Percentiles rank a stretch among this genome's conserved stretches.
These are phyloP conservation scores for Sugiyamaella sp. DNA, from an alignment of 1,139 yeast species.

Conservation along the genomic window DNA sequence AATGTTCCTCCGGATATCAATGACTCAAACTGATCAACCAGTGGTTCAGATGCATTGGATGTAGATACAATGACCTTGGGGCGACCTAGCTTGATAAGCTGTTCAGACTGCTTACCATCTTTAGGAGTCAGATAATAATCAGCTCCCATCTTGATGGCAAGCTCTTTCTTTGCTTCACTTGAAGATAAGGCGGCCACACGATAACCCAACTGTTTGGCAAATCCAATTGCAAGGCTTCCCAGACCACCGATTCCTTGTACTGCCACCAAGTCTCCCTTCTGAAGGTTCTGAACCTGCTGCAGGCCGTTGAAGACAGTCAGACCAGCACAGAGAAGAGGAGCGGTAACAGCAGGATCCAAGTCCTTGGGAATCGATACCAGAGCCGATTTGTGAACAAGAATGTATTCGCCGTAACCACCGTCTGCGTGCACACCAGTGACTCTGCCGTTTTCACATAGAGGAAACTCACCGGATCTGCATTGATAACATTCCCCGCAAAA, in stretches of 20 bases:
- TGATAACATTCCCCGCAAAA: slow-evolving; percentile 54
- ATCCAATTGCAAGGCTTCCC: slow-evolving; percentile 58
- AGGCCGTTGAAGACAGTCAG: slow-evolving; percentile 64
- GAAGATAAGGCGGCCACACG: slow-evolving; percentile 54
- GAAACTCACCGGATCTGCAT: slow-evolving; percentile 48
- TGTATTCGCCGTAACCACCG: slow-evolving; percentile 65
- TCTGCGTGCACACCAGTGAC: slow-evolving; percentile 43
- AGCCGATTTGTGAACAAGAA: slow-evolving; percentile 56
- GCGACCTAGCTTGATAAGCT: slow-evolving; percentile 23
- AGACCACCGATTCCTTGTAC: slow-evolving; percentile 60
- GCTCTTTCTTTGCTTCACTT: slow-evolving; percentile 48
- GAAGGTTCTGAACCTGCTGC: slow-evolving; percentile 43
- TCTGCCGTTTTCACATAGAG: slow-evolving; percentile 46
- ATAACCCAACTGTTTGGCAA: slow-evolving; percentile 57
- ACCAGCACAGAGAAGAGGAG: slow-evolving; percentile 72
- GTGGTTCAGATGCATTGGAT: slow-evolving; percentile 26
- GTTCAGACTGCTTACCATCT: slow-evolving; percentile 19
- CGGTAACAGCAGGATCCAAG: slow-evolving; percentile 52
- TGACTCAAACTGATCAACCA: slow-evolving; percentile 32
- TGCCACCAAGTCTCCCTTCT: slow-evolving; percentile 53
- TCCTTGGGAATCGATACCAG: slow-evolving; percentile 59
- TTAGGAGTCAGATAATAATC: slow-evolving; percentile 20
- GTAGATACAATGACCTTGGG: slow-evolving; percentile 13
- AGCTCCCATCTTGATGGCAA: slow-evolving; percentile 49
- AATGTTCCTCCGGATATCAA: slow-evolving; percentile 35